Base-by-base conservation (phyloP, 2,329 filamentous ascomycete genomes). In the Cordyceps fumosorosea region DNA sequence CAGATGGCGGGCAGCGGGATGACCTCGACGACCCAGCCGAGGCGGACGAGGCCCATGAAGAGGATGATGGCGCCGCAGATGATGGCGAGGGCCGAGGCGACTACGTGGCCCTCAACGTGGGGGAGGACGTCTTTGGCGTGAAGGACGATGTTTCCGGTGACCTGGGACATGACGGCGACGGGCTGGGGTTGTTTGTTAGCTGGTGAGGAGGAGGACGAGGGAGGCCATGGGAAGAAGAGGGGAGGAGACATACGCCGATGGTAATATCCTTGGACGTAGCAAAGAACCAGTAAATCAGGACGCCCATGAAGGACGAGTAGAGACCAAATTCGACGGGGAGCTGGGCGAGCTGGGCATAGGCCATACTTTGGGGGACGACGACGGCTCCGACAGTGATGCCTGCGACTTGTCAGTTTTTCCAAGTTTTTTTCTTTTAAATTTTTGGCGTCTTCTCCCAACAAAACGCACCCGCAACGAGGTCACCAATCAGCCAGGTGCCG, bases 281-380 rank as follows among this genome's bases (percentile, higher is more conserved):
- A 71, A 98, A 98, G 72, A 97, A 89, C 93, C 93, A 98, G 76
- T 99, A 99, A 64, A 96, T 82, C 65, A 96, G 74, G 18, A 96
- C 93, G 56, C 93, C 95, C 83, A 97, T 95, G 72, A 99, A 98
- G 0, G 93, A 97, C 0, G 93, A 95, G 64, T 78, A 78, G 20
- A 83, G 69, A 16, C 80, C 80, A 68, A 78, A 83, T 65, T 83
- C 77, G 29, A 79, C 75, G 4, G 74, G 72, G 54, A 83, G 75
- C 62, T 77, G 71, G 3, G 80, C 80, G 20, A 83, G 70, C 42
- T 78, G 69, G 22, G 80, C 80, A 62, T 83, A 83, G 3, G 80
- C 81, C 80, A 83, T 83, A 48, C 77, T 76, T 68, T 83, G 80
- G 2, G 80, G 81, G n/a, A 83, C 79, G 56, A 82, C 80, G 3